Percentiles rank a stretch among this genome's conserved stretches.
Evolutionary conservation across 768 basidiomycete genomes (phyloP).

Genomic region (Lactarius sanguifluus): DNA sequence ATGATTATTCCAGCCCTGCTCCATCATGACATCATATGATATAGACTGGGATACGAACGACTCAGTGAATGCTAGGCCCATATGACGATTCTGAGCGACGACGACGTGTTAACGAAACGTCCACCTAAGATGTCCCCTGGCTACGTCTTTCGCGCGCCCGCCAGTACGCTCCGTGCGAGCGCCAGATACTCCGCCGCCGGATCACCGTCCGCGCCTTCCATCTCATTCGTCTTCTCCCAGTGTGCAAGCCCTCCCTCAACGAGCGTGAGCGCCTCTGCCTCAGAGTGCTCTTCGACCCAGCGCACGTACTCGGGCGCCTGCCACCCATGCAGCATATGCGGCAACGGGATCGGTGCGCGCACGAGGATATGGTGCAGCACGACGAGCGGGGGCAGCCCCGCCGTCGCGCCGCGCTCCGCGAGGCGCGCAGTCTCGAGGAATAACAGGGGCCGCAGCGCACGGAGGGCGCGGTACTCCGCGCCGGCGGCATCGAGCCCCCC

Average conservation of each 20-base stretch:
- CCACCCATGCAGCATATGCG: constrained; percentile 91
- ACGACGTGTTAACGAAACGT: neutral
- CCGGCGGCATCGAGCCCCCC: constrained; percentile 74
- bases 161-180: constrained; percentile 67
- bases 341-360: constrained; percentile 79
- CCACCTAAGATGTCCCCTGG: neutral
- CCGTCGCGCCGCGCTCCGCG: constrained; percentile 62
- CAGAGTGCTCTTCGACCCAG: constrained; percentile 91
- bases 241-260: constrained; percentile 75
- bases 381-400: constrained; percentile 80
- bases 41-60: neutral
- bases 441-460: constrained; percentile 85
- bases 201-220: constrained; percentile 51
- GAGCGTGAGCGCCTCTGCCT: constrained; percentile 75
- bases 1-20: neutral
- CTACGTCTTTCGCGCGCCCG: constrained; percentile 36
- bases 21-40: neutral
- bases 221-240: constrained; percentile 74
- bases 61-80: neutral
- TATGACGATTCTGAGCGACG: no score
- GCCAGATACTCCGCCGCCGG: constrained; percentile 56
- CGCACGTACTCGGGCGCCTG: constrained; percentile 94
- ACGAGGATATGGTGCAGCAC: constrained; percentile 93
- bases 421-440: constrained; percentile 82
- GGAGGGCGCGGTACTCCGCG: constrained; percentile 80